phyloP scores from a whole-genome alignment of 2,329 filamentous ascomycete genomes.

The Trichoderma aggressivum region DNA sequence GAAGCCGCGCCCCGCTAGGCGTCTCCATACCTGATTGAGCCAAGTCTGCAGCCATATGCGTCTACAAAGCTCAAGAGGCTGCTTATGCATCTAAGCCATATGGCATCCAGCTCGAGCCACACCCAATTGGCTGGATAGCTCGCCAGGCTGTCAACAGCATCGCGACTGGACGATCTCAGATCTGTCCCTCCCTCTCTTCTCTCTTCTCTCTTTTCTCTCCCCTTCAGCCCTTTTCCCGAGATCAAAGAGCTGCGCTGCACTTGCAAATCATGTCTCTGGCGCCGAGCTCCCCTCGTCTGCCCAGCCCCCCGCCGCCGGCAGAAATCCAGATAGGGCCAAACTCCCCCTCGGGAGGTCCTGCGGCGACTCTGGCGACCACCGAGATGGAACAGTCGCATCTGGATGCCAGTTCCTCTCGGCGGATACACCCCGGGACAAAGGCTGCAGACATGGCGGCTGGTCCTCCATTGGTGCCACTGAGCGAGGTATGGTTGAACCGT shows the following conservation, averaged over 20 bases:
- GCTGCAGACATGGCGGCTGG: slow-evolving; percentile 91
- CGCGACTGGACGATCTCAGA: background rate
- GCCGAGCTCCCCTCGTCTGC: slow-evolving; percentile 84
- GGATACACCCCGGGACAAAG: slow-evolving; percentile 90
- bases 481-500: slow-evolving; percentile 57
- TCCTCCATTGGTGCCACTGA: slow-evolving; percentile 79
- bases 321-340: slow-evolving; percentile 87
- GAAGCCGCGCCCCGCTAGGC: slow-evolving; percentile 18
- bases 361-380: slow-evolving; percentile 54
- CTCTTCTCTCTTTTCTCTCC: background rate
- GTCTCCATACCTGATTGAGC: background rate
- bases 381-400: slow-evolving; percentile 61
- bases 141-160: slow-evolving; percentile 17
- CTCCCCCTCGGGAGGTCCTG: slow-evolving; percentile 62
- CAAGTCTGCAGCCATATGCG: slow-evolving; percentile 19
- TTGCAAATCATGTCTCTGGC: slow-evolving; percentile 51
- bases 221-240: background rate
- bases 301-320: slow-evolving; percentile 88
- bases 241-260: background rate
- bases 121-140: slow-evolving; percentile 3
- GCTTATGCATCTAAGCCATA: slow-evolving; percentile 21
- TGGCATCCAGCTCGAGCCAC: background rate
- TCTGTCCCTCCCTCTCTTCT: background rate
- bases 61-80: slow-evolving; percentile 21
- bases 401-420: slow-evolving; percentile 72